Conservation (phyloP, 139 green algal species). For the Mesostigma viride region DNA sequence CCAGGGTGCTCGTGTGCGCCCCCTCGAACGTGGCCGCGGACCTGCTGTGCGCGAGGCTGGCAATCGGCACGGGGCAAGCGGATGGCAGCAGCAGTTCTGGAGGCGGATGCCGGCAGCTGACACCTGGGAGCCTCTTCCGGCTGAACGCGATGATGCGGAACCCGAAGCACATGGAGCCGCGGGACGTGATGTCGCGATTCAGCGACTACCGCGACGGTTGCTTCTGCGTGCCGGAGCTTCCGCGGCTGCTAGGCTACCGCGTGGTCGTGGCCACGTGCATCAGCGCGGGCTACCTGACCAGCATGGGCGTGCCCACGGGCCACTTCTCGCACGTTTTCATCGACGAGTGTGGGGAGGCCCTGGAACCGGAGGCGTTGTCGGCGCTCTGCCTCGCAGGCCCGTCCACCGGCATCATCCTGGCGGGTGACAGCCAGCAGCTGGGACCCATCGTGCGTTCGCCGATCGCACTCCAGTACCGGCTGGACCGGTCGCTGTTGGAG, state of each 20-base stretch:
- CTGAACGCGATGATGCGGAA: too few relatives aligned
- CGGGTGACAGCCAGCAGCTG: conserved; percentile 61
- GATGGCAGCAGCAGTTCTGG: too few relatives aligned
- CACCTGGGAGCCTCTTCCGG: too few relatives aligned
- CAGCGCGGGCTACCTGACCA: background rate
- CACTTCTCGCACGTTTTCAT: conserved; percentile 47
- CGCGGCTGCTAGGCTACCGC: too few relatives aligned
- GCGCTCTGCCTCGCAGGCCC: background rate
- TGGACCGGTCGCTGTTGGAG: conserved; percentile 55
- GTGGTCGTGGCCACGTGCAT: conserved; percentile 11
- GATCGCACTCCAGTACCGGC: conserved; percentile 26
- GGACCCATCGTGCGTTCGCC: conserved; percentile 41
- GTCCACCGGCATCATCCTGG: conserved; percentile 36
- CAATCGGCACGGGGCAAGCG: too few relatives aligned
- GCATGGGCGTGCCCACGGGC: background rate
- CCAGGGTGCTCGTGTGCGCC: conserved; percentile 3
- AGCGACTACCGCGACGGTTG: too few relatives aligned
- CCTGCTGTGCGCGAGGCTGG: too few relatives aligned
- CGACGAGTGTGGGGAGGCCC: conserved; percentile 29
- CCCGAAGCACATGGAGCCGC: too few relatives aligned
- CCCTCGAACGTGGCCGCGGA: conserved; percentile 16
- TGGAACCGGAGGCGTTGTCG: conserved; percentile 14
- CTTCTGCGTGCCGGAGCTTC: too few relatives aligned
- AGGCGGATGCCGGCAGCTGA: too few relatives aligned
- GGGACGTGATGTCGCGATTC: too few relatives aligned